Evolutionary conservation across 768 basidiomycete species (phyloP).

Genomic region (Asterophora lycoperdoides): DNA sequence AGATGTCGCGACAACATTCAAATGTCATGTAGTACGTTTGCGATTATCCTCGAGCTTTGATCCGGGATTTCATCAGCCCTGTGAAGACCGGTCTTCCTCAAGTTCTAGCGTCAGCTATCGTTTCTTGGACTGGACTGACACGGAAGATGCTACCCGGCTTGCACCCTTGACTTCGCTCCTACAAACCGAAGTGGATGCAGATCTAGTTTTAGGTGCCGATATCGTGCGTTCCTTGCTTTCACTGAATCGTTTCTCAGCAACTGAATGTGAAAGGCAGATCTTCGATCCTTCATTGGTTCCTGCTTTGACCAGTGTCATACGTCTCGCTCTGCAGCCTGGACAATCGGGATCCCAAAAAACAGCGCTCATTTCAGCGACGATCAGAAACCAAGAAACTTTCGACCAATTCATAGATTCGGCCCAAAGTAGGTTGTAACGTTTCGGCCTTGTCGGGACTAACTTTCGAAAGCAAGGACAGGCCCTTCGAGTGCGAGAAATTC

Average conservation of each 20-base stretch:
- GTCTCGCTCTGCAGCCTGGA: conserved; percentile 35
- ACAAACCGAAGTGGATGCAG: conserved; percentile 38
- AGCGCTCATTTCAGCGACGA: conserved; percentile 49
- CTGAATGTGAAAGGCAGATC: conserved; percentile 39
- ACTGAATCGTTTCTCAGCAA: neutral
- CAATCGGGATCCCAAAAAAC: conserved; percentile 11
- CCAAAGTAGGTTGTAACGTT: conserved; percentile 21
- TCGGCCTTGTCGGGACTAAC: conserved; percentile 14
- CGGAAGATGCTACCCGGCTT: conserved; percentile 33
- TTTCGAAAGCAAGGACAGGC: conserved; percentile 8
- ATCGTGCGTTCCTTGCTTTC: conserved; percentile 32
- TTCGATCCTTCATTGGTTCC: conserved; percentile 64
- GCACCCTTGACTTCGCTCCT: conserved; percentile 31
- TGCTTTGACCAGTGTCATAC: conserved; percentile 48
- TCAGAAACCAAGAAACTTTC: conserved; percentile 55
- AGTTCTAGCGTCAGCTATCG: conserved; percentile 43
- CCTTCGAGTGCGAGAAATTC: conserved; percentile 26
- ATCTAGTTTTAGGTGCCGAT: conserved; percentile 71
- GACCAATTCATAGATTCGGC: conserved; percentile 37
- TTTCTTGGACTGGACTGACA: conserved; percentile 64
- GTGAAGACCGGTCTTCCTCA: conserved; percentile 50
- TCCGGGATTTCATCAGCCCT: neutral
- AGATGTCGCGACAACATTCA: conserved; percentile 56
- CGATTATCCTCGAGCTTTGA: conserved; percentile 20
- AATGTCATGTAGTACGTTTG: conserved; percentile 64